Percentiles rank a stretch among this genome's conserved stretches.
Conservation (phyloP, 164 flowering plant species). For the Paratinospora sagittata region DNA sequence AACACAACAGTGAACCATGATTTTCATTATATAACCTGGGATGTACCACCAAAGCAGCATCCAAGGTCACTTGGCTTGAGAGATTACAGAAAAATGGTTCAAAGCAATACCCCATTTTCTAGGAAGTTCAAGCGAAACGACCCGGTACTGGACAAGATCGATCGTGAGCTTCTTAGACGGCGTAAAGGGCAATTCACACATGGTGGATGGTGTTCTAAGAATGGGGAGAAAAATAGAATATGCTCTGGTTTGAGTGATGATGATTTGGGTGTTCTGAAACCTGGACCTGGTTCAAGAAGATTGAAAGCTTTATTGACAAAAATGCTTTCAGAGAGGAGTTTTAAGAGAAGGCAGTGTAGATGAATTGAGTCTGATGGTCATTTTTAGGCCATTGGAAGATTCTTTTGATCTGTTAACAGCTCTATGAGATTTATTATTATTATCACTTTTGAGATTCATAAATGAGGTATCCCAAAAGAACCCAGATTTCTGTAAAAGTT, state of each 20-base stretch:
- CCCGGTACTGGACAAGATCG: slow-evolving; percentile 64
- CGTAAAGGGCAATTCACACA: slow-evolving; percentile 32
- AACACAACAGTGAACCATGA: slow-evolving; percentile 82
- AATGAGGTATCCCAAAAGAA: background rate
- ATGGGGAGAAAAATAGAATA: slow-evolving; percentile 1
- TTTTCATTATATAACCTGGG: slow-evolving; percentile 90
- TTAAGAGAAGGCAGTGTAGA: slow-evolving; percentile 47
- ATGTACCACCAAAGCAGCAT: slow-evolving; percentile 89
- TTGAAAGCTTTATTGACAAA: slow-evolving; percentile 45
- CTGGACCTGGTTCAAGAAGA: slow-evolving; percentile 71
- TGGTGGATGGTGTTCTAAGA: slow-evolving; percentile 74
- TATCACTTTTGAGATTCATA: background rate
- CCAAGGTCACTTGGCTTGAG: slow-evolving; percentile 56
- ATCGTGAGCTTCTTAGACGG: slow-evolving; percentile 52
- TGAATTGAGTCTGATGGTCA: slow-evolving; percentile 14
- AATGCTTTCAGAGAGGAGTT: slow-evolving; percentile 33
- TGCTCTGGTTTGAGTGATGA: slow-evolving; percentile 31
- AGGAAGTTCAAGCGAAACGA: slow-evolving; percentile 65
- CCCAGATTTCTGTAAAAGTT: background rate
- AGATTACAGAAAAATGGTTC: slow-evolving; percentile 53
- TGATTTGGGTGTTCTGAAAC: slow-evolving; percentile 46
- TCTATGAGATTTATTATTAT: background rate
- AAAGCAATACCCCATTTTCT: slow-evolving; percentile 68
- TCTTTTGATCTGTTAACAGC: background rate
- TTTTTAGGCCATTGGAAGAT: background rate